Conservation (phyloP, 352 stramenopile genomes). For the Blastocystis sp. region DNA sequence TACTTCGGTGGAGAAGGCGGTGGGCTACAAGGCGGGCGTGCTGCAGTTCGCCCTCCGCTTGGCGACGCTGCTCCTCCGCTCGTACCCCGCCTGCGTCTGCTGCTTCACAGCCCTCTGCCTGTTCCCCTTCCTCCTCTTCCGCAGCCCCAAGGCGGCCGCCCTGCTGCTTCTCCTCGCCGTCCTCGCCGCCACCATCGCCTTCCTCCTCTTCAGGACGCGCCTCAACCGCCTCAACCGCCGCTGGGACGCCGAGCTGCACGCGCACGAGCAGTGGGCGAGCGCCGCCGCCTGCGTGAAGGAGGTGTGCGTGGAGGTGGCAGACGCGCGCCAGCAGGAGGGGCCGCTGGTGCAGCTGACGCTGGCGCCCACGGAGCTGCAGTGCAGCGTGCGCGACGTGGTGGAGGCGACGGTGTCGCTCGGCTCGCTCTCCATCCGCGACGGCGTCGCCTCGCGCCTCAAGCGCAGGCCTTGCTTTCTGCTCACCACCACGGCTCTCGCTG, state of each 20-base stretch:
- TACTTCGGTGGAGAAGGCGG: background rate
- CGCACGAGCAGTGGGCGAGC: background rate
- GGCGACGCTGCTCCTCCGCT: constrained; percentile 26
- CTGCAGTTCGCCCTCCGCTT: constrained; percentile 22
- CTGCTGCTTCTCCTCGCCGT: constrained; percentile 7
- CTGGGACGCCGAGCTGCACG: constrained; percentile 12
- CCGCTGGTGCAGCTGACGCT: no score
- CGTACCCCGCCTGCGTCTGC: constrained; percentile 5
- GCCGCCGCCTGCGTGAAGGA: constrained; percentile 1
- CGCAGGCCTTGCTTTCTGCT: no score
- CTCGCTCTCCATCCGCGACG: no score
- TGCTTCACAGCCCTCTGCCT: background rate
- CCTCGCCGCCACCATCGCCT: background rate
- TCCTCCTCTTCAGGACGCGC: constrained; percentile 16
- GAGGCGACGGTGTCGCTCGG: no score
- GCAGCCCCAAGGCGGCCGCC: background rate
- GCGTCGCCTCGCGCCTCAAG: no score
- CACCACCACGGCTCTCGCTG: no score
- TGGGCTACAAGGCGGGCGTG: constrained; percentile 36
- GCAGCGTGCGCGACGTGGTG: no score
- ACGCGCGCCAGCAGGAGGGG: no score
- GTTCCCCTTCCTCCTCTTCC: constrained; percentile 27
- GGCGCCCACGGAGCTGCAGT: no score
- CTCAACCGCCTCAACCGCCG: constrained; percentile 3
- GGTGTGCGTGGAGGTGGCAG: constrained; percentile 1